phyloP scores from a whole-genome alignment of 2,329 filamentous ascomycete species.

The Escovopsis weberi region DNA sequence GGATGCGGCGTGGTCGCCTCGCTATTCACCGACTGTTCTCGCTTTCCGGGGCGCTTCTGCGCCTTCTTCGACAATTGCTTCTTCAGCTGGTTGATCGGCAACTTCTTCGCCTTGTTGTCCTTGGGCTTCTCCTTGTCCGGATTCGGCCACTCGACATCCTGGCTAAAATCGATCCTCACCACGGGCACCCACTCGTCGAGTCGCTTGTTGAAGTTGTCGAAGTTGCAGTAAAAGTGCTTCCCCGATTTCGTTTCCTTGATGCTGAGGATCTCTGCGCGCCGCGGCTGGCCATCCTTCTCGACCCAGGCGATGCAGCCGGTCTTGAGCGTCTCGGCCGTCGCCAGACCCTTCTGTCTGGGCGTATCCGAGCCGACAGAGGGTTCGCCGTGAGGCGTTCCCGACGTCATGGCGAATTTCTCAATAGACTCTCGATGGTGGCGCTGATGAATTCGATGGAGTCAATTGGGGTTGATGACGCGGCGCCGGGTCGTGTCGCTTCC shows the following conservation, averaged over 20 bases:
- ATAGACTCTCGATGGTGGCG: neutral
- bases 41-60: conserved; percentile 39
- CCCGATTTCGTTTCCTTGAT: conserved; percentile 82
- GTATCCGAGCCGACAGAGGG: conserved; percentile 40
- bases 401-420: conserved; percentile 35
- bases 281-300: conserved; percentile 61
- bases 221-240: conserved; percentile 89
- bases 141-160: conserved; percentile 92
- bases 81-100: conserved; percentile 38
- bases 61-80: conserved; percentile 45
- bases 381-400: conserved; percentile 34
- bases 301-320: conserved; percentile 48
- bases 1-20: conserved; percentile 40
- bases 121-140: conserved; percentile 77
- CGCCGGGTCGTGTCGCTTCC: too few species aligned
- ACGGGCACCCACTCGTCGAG: conserved; percentile 76
- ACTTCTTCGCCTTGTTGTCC: conserved; percentile 60
- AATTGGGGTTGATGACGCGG: neutral
- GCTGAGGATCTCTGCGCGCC: conserved; percentile 92
- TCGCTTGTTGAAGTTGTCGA: conserved; percentile 93
- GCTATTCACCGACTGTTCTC: conserved; percentile 39
- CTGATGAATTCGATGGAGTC: too few species aligned
- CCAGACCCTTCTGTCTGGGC: conserved; percentile 58
- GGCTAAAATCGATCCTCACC: conserved; percentile 67
- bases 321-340: conserved; percentile 67